phyloP scores from a whole-genome alignment of 2,329 filamentous ascomycete species.

The Cladobotryum protrusum region DNA sequence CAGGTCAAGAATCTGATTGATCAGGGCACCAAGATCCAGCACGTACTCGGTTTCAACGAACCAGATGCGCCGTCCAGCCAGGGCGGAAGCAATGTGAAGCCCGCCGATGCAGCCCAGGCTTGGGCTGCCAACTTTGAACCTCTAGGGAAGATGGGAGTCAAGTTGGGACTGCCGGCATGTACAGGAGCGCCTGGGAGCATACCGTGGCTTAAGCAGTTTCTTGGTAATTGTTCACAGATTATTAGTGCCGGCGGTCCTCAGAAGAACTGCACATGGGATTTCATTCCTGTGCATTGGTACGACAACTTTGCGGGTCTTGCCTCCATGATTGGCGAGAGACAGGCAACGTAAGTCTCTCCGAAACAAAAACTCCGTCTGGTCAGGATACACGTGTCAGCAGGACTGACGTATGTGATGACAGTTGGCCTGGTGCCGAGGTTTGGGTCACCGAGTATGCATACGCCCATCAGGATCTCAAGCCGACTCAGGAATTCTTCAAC shows the following conservation, averaged over 20 bases:
- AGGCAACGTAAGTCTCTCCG: conserved; percentile 25
- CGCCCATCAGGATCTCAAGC: conserved; percentile 47
- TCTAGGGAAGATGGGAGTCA: conserved; percentile 55
- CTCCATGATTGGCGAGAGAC: conserved; percentile 54
- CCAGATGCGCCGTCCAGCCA: conserved; percentile 53
- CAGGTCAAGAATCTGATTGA: conserved; percentile 50
- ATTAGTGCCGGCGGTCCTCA: conserved; percentile 36
- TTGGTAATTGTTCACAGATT: conserved; percentile 55
- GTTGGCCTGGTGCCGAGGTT: conserved; percentile 55
- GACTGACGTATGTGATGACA: conserved; percentile 18
- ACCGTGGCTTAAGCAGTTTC: conserved; percentile 61
- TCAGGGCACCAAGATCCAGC: conserved; percentile 50
- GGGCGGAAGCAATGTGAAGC: conserved; percentile 58
- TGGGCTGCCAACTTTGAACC: conserved; percentile 71
- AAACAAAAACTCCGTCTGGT: neutral
- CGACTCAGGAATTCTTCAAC: conserved; percentile 64
- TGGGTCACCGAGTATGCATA: conserved; percentile 78
- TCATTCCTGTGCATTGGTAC: conserved; percentile 61
- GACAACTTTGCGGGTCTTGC: conserved; percentile 64
- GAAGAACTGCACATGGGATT: conserved; percentile 56
- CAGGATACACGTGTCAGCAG: neutral
- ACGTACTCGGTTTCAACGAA: conserved; percentile 75
- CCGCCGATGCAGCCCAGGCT: conserved; percentile 54
- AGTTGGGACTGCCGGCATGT: conserved; percentile 64
- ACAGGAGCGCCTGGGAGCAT: conserved; percentile 56